Base-by-base conservation (phyloP, 2,329 filamentous ascomycete genomes). In the Catunica adiposa region DNA sequence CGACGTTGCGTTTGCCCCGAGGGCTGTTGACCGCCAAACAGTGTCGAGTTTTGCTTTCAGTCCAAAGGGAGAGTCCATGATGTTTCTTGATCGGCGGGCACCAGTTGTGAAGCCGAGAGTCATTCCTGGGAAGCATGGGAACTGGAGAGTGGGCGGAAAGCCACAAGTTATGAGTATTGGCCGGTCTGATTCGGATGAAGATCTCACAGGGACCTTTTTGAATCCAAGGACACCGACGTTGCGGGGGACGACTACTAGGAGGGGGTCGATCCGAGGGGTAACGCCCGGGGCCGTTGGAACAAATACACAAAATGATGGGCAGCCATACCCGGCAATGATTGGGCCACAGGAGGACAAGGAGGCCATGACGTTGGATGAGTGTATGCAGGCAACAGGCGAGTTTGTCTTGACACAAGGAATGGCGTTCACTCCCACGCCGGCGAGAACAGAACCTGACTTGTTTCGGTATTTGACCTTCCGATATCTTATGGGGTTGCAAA, bases 141-240 rank as follows among this genome's bases (percentile, higher is more conserved):
- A 17, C 14, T 17, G 31, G 29, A 23, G n/a, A n/a, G n/a, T n/a
- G n/a, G n/a, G n/a, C n/a, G n/a, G n/a, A n/a, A n/a, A n/a, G n/a
- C n/a, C 31, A 25, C 44, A 48, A 1, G 70, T 74, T 62, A 66
- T 80, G 22, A 78, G 74, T 61, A 71, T 76, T 54, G 81, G 77
- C 61, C 73, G 74, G 48, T 83, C 79, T 61, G 79, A 83, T 60
- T 83, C 80, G 0, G 80, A 83, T 62, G 80, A 83, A 60, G 80
- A 83, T 53, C 76, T 77, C 0, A 69, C 81, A 4, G 76, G 75
- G 2, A 80, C 71, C 58, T 83, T 83, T 62, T 65, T 83, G 1
- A 58, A 58, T 20, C 54, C 51, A 9, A 50, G 56, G 47, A 40
- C 48, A 23, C 50, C 57, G 15, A 26, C 38, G 22, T 38, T 31